phyloP scores from a whole-genome alignment of 768 basidiomycete genomes.

The Serendipita vermifera region DNA sequence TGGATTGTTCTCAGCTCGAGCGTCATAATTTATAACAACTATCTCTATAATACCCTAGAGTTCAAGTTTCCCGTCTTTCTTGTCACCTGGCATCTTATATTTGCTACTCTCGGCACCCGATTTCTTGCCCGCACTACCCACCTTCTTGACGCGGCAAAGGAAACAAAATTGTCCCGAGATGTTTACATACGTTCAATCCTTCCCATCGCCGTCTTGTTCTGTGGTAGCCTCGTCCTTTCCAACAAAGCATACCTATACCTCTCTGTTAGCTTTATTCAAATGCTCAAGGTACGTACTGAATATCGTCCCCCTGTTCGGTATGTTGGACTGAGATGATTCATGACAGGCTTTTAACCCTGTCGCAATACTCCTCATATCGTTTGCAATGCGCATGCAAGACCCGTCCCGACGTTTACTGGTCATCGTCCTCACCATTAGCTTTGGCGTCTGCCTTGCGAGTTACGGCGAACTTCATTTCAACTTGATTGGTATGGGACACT shows the following conservation, averaged over 20 bases:
- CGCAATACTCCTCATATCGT: conserved; percentile 86
- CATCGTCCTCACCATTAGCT: conserved; percentile 85
- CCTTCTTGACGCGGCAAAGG: conserved; percentile 65
- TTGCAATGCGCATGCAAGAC: conserved; percentile 77
- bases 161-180: conserved; percentile 65
- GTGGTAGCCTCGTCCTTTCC: conserved; percentile 76
- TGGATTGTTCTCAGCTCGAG: conserved; percentile 85
- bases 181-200: conserved; percentile 77
- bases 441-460: conserved; percentile 79
- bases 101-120: conserved; percentile 73
- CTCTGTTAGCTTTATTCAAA: conserved; percentile 89
- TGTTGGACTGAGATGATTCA: conserved; percentile 4
- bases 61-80: conserved; percentile 90
- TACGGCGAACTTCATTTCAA: conserved; percentile 82
- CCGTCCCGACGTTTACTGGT: conserved; percentile 66
- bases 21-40: conserved; percentile 96
- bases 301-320: conserved; percentile 14
- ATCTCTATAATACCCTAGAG: conserved; percentile 64
- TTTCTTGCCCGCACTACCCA: conserved; percentile 68
- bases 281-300: conserved; percentile 92
- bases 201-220: conserved; percentile 89
- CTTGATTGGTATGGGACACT: conserved; percentile 31
- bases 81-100: conserved; percentile 71
- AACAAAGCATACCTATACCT: conserved; percentile 90
- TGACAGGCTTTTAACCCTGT: conserved; percentile 78